Evolutionary conservation across 2,329 filamentous ascomycete genomes (phyloP).

Genomic region (Aspergillus candidus): DNA sequence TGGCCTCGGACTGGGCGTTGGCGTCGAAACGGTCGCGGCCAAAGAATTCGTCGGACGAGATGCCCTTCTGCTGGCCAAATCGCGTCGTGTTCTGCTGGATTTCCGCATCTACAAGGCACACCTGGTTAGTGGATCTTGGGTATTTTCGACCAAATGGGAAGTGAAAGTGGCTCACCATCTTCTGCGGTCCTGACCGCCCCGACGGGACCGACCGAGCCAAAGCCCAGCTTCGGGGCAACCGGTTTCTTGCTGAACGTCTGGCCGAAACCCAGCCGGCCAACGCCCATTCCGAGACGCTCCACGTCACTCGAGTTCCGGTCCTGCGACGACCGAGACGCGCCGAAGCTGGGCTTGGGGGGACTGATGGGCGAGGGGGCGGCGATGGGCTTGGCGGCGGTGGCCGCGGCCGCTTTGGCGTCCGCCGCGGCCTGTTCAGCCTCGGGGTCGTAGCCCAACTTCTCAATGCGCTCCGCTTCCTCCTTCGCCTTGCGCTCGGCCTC

Average conservation of each 20-base stretch:
- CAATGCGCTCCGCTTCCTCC: constrained; percentile 93
- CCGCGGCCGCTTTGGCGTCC: constrained; percentile 30
- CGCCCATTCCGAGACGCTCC: constrained; percentile 83
- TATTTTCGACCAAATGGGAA: neutral
- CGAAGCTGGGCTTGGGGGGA: constrained; percentile 57
- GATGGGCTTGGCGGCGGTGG: constrained; percentile 55
- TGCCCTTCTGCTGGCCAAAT: constrained; percentile 89
- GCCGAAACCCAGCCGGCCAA: constrained; percentile 79
- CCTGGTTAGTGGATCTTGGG: constrained; percentile 8
- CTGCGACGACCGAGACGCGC: constrained; percentile 47
- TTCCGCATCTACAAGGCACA: constrained; percentile 54
- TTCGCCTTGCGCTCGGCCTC: constrained; percentile 95
- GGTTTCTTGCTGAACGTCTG: constrained; percentile 64
- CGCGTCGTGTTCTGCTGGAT: constrained; percentile 79
- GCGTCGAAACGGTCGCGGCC: constrained; percentile 84
- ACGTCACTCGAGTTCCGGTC: constrained; percentile 66
- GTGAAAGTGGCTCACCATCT: constrained; percentile 52
- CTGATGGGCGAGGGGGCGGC: constrained; percentile 71
- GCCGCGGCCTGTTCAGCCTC: constrained; percentile 65
- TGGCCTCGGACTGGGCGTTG: constrained; percentile 73
- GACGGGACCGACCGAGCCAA: constrained; percentile 76
- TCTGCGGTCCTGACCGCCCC: constrained; percentile 64
- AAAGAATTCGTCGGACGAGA: constrained; percentile 98
- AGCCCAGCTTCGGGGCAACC: constrained; percentile 68
- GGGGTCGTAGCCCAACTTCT: constrained; percentile 90